A percentile compares a stretch with the other conserved stretches of the same genome.
Evolutionary conservation across 2,329 filamentous ascomycete species (phyloP).

Genomic region (Pestalotiopsis sp.): DNA sequence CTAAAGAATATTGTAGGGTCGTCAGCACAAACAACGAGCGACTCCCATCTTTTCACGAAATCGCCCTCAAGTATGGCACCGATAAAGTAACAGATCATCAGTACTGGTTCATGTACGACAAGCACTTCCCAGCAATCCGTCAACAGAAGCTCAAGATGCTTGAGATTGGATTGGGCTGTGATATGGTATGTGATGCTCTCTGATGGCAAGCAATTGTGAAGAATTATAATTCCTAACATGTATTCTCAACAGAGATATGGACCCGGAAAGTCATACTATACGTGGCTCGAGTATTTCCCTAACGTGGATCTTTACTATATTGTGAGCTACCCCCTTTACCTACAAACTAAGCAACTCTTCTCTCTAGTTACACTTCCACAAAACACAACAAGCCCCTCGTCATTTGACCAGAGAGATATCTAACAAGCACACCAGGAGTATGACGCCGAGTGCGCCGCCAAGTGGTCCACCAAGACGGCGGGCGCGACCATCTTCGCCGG

Average conservation of each 20-base stretch:
- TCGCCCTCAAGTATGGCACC: conserved; percentile 39
- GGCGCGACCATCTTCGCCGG: conserved; percentile 42
- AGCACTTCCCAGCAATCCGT: conserved; percentile 36
- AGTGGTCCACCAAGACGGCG: conserved; percentile 36
- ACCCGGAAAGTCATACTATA: conserved; percentile 41
- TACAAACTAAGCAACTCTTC: background rate
- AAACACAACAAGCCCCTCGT: background rate
- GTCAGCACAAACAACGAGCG: conserved; percentile 13
- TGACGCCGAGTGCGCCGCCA: conserved; percentile 37
- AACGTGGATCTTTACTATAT: conserved; percentile 44
- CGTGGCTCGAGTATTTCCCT: conserved; percentile 43
- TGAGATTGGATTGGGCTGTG: conserved; percentile 44
- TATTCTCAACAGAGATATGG: conserved; percentile 32
- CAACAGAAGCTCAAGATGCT: conserved; percentile 40
- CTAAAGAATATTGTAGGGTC: background rate
- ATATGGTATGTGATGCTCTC: conserved; percentile 30
- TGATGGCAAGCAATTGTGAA: background rate
- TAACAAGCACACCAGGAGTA: conserved; percentile 23
- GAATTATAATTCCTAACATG: background rate
- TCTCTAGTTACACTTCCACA: background rate
- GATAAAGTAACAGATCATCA: conserved; percentile 42
- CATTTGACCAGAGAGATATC: too few species aligned
- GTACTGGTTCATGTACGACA: conserved; percentile 45
- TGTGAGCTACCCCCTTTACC: conserved; percentile 16
- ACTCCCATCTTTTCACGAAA: conserved; percentile 30